Conservation (phyloP, 495 filamentous ascomycete species). For the Sporormia fimetaria region DNA sequence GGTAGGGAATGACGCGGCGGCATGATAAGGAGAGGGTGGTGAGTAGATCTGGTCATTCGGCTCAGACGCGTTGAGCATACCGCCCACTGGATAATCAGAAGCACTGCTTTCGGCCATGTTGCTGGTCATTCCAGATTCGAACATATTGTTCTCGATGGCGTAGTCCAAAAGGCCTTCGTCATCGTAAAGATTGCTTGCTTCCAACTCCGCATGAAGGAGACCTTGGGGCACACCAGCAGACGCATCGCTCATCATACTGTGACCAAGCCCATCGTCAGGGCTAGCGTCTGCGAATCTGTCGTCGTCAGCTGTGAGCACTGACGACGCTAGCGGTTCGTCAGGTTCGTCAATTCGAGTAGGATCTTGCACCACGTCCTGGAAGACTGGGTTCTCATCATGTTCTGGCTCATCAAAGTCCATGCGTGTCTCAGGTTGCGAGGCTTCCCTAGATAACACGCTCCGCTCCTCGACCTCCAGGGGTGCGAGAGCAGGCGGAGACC, state of each 20-base stretch:
- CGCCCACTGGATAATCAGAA: neutral
- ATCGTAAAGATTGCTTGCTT: constrained; percentile 18
- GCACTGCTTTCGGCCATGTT: neutral
- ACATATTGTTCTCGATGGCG: constrained; percentile 13
- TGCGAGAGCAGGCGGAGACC: too few species aligned
- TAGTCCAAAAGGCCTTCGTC: constrained; percentile 24
- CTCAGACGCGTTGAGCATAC: too few species aligned
- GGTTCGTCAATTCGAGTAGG: too few species aligned
- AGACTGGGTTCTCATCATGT: neutral
- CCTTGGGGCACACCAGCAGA: constrained; percentile 3
- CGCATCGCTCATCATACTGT: constrained; percentile 1
- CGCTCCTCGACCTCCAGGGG: too few species aligned
- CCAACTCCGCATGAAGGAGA: constrained; percentile 3
- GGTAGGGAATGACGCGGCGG: too few species aligned
- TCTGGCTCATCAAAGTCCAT: too few species aligned
- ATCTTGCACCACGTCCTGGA: neutral
- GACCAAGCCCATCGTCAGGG: constrained; percentile 20
- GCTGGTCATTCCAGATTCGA: constrained; percentile 9
- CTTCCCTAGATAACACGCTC: too few species aligned
- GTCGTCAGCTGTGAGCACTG: constrained; percentile 16
- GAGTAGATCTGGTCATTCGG: too few species aligned
- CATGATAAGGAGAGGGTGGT: too few species aligned
- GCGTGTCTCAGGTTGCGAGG: too few species aligned
- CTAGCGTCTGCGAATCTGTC: constrained; percentile 26
- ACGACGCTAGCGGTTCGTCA: constrained; percentile 4